Evolutionary conservation across 306 rosid species (phyloP), one percentile per base, ranked within the genome.

Genomic region (Citrullus colocynthis): DNA sequence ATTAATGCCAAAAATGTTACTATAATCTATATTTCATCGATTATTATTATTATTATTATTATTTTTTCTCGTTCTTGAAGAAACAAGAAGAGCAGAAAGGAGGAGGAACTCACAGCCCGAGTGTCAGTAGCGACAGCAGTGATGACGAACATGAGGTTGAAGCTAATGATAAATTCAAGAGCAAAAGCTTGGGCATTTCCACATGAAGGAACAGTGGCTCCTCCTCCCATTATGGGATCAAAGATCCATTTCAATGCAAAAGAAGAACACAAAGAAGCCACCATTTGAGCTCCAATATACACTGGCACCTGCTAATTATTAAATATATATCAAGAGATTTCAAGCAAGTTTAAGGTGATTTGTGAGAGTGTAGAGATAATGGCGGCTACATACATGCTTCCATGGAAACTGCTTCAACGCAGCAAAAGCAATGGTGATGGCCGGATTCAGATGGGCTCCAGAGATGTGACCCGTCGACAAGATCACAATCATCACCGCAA

Each of bases 61-160:
- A n/a, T n/a, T n/a, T n/a, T n/a, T n/a, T n/a, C 36, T 32, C 36
- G 4, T 32, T 32, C 36, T 32, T 32, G 4, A 32, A 2, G 36
- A 32, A 32, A 32, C 28, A 24, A 32, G 4, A 32, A 32, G 36
- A 32, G 4, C 36, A 32, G 36, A 32, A 32, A 32, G 4, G 36
- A 32, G 4, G 44, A 48, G 16, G 66, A 15, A 84, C 97, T 83
- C 76, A 95, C 96, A 48, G 96, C 97, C 81, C 95, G 85, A 1
- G 95, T 90, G 82, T 90, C 97, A 67, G 96, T 95, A 82, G 98
- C 97, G 0, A 95, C 96, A 0, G 88, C 98, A n/a, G 98, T 95
- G 85, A 89, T 86, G 63, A 92, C 97, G 58, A 95, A 95, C 97
- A 92, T 95, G 84, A 95, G 97, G 84, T 90, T 92, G 81, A 92